These are phyloP conservation scores for Stachybotrys chartarum DNA, from an alignment of 2,329 filamentous ascomycete species.

Conservation along the genomic window DNA sequence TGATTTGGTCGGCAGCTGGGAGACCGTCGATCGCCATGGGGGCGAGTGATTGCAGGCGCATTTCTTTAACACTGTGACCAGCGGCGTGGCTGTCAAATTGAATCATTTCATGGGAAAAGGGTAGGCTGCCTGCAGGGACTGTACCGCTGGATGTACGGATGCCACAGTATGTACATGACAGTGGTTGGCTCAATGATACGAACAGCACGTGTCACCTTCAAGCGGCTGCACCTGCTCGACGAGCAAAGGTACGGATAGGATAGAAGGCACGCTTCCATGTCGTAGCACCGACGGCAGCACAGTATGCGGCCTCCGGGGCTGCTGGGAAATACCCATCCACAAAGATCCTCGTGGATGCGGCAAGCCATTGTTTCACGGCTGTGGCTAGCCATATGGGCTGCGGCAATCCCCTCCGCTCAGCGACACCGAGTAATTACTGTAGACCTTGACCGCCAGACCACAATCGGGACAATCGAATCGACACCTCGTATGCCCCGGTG, in stretches of 20 bases:
- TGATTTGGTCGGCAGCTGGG: background rate
- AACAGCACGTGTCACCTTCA: background rate
- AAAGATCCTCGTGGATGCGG: background rate
- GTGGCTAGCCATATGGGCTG: background rate
- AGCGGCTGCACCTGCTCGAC: too few relatives aligned
- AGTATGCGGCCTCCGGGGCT: background rate
- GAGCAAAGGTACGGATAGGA: too few relatives aligned
- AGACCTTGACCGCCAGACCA: background rate
- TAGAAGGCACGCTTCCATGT: too few relatives aligned
- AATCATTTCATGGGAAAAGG: background rate
- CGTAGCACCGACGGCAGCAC: too few relatives aligned
- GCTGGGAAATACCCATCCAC: background rate
- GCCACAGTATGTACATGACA: too few relatives aligned
- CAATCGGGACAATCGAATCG: too few relatives aligned
- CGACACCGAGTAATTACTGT: background rate
- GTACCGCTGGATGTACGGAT: background rate
- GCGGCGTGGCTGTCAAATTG: background rate
- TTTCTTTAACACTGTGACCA: background rate
- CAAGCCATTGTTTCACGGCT: constrained; percentile 2
- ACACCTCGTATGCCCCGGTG: too few relatives aligned
- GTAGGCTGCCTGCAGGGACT: background rate
- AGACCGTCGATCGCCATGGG: background rate
- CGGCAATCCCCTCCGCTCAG: background rate
- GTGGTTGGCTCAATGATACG: background rate
- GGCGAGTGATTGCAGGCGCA: background rate